Percentiles rank a stretch among this genome's conserved stretches.
phyloP scores from a whole-genome alignment of 331 rosid genomes.

The Quercus lobata region DNA sequence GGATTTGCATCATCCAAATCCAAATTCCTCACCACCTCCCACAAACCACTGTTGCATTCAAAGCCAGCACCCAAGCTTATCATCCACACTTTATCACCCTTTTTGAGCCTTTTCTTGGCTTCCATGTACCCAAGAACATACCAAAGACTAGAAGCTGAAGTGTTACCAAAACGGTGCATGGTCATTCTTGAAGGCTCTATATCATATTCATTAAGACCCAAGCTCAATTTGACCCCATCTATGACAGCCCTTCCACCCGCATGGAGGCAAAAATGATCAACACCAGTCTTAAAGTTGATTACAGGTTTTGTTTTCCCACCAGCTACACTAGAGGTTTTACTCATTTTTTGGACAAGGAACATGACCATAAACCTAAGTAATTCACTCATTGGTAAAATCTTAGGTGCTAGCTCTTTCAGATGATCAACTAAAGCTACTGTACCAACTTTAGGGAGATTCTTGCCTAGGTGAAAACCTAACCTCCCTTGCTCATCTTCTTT shows the following conservation, averaged over 20 bases:
- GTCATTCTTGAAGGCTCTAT: slow-evolving; percentile 97
- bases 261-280: slow-evolving; percentile 83
- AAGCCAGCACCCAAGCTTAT: slow-evolving; percentile 96
- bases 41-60: slow-evolving; percentile 86
- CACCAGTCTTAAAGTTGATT: slow-evolving; percentile 66
- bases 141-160: slow-evolving; percentile 88
- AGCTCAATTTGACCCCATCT: slow-evolving; percentile 67
- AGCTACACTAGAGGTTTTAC: background rate
- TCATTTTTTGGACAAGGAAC: slow-evolving; percentile 20
- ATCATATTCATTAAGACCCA: slow-evolving; percentile 56
- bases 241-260: slow-evolving; percentile 95
- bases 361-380: slow-evolving; percentile 37
- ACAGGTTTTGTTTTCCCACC: slow-evolving; percentile 34
- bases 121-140: slow-evolving; percentile 94
- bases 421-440: slow-evolving; percentile 80
- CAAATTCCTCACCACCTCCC: slow-evolving; percentile 74
- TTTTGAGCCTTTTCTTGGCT: slow-evolving; percentile 78
- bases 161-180: slow-evolving; percentile 86
- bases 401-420: slow-evolving; percentile 54
- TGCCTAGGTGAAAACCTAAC: slow-evolving; percentile 57
- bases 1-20: slow-evolving; percentile 55
- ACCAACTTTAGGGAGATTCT: slow-evolving; percentile 77
- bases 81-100: slow-evolving; percentile 63
- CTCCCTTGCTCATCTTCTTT: slow-evolving; percentile 65
- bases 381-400: slow-evolving; percentile 71